Percentiles rank a stretch among this genome's conserved stretches.
Evolutionary conservation across 257 asterid species (phyloP).

Genomic region (Nicotiana paniculata): DNA sequence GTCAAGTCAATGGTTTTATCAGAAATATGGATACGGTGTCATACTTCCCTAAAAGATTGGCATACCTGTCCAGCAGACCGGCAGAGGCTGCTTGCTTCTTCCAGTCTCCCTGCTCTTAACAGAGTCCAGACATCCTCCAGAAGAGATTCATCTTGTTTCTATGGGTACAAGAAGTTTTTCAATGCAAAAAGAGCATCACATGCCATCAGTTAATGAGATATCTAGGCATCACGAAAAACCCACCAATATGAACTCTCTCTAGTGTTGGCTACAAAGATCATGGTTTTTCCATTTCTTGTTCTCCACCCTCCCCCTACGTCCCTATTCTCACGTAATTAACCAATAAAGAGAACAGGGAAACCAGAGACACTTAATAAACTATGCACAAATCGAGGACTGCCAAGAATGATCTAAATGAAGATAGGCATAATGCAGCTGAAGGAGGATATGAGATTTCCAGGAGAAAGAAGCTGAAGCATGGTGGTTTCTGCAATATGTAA

Average conservation of each 20-base stretch:
- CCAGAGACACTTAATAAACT: neutral
- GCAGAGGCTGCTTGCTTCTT: constrained; percentile 89
- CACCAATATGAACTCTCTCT: neutral
- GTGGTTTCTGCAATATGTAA: neutral
- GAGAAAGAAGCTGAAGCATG: neutral
- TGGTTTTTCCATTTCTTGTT: neutral
- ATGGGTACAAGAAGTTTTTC: constrained; percentile 13
- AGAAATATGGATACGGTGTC: constrained; percentile 10
- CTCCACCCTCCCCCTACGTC: too few species aligned
- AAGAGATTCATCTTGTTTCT: constrained; percentile 98
- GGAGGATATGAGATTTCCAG: neutral
- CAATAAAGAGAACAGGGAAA: neutral
- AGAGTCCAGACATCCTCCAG: constrained; percentile 95
- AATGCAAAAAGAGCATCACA: neutral
- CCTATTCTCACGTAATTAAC: neutral
- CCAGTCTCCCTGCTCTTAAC: constrained; percentile 86
- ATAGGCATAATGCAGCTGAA: neutral
- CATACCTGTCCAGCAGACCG: constrained; percentile 94
- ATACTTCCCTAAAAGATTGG: constrained; percentile 16
- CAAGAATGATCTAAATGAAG: neutral
- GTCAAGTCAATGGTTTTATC: constrained; percentile 12
- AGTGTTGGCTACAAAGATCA: neutral
- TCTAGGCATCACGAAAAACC: neutral
- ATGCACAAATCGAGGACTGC: neutral
- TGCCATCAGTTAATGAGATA: neutral